These are phyloP conservation scores for Phytophthora kernoviae DNA, from an alignment of 352 stramenopile species.

Conservation along the genomic window DNA sequence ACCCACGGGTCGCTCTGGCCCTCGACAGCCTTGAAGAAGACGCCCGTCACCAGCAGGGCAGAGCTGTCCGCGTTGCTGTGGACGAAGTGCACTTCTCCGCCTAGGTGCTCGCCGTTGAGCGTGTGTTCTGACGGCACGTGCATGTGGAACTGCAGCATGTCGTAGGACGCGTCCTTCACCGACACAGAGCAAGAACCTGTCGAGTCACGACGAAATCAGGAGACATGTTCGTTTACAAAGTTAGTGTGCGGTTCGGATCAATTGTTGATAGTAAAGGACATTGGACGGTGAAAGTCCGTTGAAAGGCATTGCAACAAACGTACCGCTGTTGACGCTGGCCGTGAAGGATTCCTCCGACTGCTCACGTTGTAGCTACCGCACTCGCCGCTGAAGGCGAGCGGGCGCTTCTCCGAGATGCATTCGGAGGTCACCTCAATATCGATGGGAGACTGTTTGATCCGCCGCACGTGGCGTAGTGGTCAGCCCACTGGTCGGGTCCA, in stretches of 20 bases:
- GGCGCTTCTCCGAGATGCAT: not conserved
- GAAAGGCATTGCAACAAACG: no score
- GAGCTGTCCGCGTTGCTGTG: no score
- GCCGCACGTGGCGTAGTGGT: constrained; percentile 12
- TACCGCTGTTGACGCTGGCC: constrained; percentile 7
- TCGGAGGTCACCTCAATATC: constrained; percentile 12
- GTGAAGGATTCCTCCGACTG: constrained; percentile 15
- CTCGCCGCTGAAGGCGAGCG: constrained; percentile 9
- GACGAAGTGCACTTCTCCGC: no score
- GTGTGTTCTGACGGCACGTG: constrained; percentile 1
- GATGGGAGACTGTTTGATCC: constrained; percentile 18
- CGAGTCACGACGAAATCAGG: no score
- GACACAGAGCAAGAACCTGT: constrained; percentile 6
- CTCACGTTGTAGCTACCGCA: constrained; percentile 9
- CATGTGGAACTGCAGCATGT: constrained; percentile 8
- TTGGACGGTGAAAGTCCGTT: no score
- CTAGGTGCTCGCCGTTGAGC: constrained; percentile 1
- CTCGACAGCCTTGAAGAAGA: constrained; percentile 12
- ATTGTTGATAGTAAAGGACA: no score
- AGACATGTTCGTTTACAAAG: no score
- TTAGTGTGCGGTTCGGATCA: no score
- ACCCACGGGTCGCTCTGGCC: constrained; percentile 14
- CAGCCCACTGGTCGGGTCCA: constrained; percentile 7
- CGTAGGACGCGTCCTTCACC: constrained; percentile 4
- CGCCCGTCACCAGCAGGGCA: no score